Conservation (phyloP, 2,329 filamentous ascomycete species). For the Sarocladiaceae sp. region DNA sequence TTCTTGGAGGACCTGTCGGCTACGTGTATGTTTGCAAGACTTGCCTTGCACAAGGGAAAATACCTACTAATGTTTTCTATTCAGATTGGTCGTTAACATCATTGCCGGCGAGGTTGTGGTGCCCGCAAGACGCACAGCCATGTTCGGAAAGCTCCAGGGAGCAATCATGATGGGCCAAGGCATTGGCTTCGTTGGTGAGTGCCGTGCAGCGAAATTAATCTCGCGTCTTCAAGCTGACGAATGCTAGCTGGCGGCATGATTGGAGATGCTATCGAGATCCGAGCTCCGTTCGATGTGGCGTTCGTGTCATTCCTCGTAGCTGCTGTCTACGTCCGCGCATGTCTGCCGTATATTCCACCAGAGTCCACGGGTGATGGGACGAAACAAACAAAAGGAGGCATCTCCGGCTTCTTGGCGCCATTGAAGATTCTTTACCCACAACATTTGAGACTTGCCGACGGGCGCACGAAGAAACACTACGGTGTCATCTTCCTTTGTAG, state of each 20-base stretch:
- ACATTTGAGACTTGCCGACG: conserved; percentile 45
- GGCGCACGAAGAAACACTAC: conserved; percentile 49
- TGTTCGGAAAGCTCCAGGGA: conserved; percentile 63
- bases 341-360: conserved; percentile 47
- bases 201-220: no score
- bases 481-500: conserved; percentile 60
- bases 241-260: conserved; percentile 55
- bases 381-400: conserved; percentile 22
- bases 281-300: conserved; percentile 61
- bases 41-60: background rate
- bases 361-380: conserved; percentile 26
- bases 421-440: conserved; percentile 58
- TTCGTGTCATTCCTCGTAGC: conserved; percentile 50
- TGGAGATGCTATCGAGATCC: conserved; percentile 59
- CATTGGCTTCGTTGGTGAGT: conserved; percentile 54
- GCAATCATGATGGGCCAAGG: conserved; percentile 64
- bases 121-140: conserved; percentile 55
- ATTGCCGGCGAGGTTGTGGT: conserved; percentile 62
- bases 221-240: no score
- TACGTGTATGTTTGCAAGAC: conserved; percentile 45
- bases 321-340: conserved; percentile 34
- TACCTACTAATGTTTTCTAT: conserved; percentile 3
- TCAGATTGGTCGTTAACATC: conserved; percentile 59
- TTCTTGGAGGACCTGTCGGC: conserved; percentile 64
- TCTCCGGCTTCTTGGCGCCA: conserved; percentile 58